Base-by-base conservation (phyloP, 2,329 filamentous ascomycete species). In the Metarhizium sp. region DNA sequence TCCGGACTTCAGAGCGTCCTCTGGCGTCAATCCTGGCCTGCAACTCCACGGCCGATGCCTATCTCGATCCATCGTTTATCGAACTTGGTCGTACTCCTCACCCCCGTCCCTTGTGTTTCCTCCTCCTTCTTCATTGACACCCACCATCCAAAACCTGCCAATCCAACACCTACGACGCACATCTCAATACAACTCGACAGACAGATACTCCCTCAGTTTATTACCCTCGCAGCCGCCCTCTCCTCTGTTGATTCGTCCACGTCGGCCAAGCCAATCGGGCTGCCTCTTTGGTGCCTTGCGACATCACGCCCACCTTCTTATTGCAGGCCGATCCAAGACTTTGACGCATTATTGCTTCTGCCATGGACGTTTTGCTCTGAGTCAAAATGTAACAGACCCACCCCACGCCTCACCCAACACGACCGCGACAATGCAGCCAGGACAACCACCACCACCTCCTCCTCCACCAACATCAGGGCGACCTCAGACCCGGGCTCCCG, bases 401-500 rank as follows among this genome's bases (percentile, higher is more conserved):
- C 7, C 25, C 38, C 8, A 13, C 10, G 13, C 38, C 38, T 40
- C 56, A 53, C 58, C 46, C 13, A 48, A 32, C 53, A 55, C 59
- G 63, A 63, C 61, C 60, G 64, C 63, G 59, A 73, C 66, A 64
- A 80, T 80, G 77, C 77, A 79, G 66, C 73, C 73, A 61, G 67
- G 71, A 56, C 60, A 63, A 55, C 53, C 59, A 48, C 53, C 57
- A 40, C 48, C 57, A 40, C 53, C 56, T 32, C 48, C 56, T 25
- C 45, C 58, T 25, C 40, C 42, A 20, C 16, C n/a, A 45, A 18
- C 42, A 20, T 51, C 56, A 34, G 57, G 57, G 62, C 72, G 75
- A 62, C 73, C 74, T 57, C 68, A 69, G 52, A 71, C 73, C 49
- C 73, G 77, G 59, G 76, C 74, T 57, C 78, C 78, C 32, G 78